Base-by-base conservation (phyloP, 2,329 filamentous ascomycete genomes). In the Iodosphaeria phyllophila region DNA sequence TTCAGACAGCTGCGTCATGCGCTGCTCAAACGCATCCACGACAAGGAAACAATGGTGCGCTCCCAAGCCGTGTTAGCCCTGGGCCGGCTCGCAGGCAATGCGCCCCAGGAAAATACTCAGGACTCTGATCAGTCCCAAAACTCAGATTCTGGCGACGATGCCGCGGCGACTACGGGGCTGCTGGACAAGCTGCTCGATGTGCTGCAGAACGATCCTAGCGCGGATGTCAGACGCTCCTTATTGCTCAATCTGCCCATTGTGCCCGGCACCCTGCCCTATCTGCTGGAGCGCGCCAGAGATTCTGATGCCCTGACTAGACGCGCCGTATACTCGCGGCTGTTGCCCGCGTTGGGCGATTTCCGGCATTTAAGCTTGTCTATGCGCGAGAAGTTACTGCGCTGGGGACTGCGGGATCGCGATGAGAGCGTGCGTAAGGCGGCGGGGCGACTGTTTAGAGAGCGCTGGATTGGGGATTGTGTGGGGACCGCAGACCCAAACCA, bases 381-480 rank as follows among this genome's bases (percentile, higher is more conserved):
- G 73, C 65, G 89, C 42, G 89, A 98, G 50, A 95, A 95, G 49
- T 61, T 98, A 16, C 63, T 98, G 15, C 70, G 89, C 19, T 98
- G 89, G 89, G 89, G 89, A 25, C 57, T 98, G 20, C 72, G 84
- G 19, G 89, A 98, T 46, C 70, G 89, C 47, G 89, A 98, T 36
- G 86, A 95, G 36, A 82, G 77, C 37, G 89, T 98, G 8, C 72
- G 84, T 26, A 92, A 92, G 46, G 86, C 86, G 6, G 79, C 89
- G 4, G 82, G 78, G 6, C 74, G 79, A 22, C 59, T 95, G 5
- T 98, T 98, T 53, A 72, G 77, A 32, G 84, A 93, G 42, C 70
- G 82, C n/a, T 98, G 89, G 89, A 86, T 98, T 32, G 86, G 95
- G 43, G 82, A 95, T 42, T 93, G 84, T 39, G 83, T 78, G 5